Conservation (phyloP, 495 filamentous ascomycete genomes). For the Astrothelium subdiscretum region DNA sequence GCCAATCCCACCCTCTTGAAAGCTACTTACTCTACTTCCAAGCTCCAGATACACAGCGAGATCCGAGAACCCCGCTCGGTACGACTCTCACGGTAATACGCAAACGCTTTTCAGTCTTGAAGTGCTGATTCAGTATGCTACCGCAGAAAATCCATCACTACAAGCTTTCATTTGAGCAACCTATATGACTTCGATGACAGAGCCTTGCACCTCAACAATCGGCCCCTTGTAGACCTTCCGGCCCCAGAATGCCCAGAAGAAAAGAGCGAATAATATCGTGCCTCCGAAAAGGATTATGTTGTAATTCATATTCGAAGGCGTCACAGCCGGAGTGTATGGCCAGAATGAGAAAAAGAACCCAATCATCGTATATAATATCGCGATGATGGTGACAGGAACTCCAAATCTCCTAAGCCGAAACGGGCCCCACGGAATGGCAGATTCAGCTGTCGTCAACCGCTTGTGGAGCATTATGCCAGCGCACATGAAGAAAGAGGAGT, state of each 20-base stretch:
- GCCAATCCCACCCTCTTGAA: neutral
- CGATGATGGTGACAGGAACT: conserved; percentile 8
- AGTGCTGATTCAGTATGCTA: neutral
- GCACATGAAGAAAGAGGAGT: conserved; percentile 10
- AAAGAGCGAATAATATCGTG: neutral
- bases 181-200: neutral
- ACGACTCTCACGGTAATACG: neutral
- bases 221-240: neutral
- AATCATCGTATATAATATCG: conserved; percentile 10
- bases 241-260: neutral
- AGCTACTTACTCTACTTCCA: neutral
- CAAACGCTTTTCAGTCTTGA: neutral
- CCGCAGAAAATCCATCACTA: neutral
- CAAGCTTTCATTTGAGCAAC: neutral
- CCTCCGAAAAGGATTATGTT: neutral
- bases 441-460: neutral
- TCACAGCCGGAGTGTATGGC: conserved; percentile 1
- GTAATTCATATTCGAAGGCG: neutral
- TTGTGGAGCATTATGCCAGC: conserved; percentile 8
- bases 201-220: neutral
- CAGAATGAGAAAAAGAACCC: conserved; percentile 13
- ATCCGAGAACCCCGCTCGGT: neutral
- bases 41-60: neutral
- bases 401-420: conserved; percentile 9
- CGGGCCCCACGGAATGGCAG: conserved; percentile 12